Evolutionary conservation across 371 early-diverging fungal species (phyloP).

Genomic region (Sporodiniella umbellata): DNA sequence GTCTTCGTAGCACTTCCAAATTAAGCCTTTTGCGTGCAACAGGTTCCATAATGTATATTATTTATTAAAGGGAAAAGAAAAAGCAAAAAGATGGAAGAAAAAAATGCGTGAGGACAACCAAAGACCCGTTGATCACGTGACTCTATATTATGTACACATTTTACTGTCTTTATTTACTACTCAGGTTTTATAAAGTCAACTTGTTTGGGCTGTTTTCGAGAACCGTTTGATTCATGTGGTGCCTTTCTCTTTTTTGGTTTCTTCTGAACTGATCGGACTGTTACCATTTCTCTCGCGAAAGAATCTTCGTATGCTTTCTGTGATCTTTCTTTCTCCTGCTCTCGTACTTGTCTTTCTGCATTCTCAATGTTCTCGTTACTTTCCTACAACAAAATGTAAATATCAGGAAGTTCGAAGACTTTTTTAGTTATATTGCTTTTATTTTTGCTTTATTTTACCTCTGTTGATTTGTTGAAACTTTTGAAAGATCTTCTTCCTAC

Average conservation of each 20-base stretch:
- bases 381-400: conserved; percentile 1
- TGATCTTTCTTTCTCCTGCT: conserved; percentile 9
- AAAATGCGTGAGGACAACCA: too few relatives aligned
- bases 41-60: conserved; percentile 50
- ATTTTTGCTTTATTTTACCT: conserved; percentile 19
- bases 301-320: conserved; percentile 22
- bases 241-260: conserved; percentile 12
- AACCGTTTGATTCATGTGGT: neutral
- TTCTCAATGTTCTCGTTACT: conserved; percentile 13
- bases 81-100: neutral
- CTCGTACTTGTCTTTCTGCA: conserved; percentile 20
- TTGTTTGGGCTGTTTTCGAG: conserved; percentile 8
- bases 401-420: neutral
- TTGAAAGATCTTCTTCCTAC: conserved; percentile 52
- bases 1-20: conserved; percentile 67
- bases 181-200: conserved; percentile 22
- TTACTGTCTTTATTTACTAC: conserved; percentile 6
- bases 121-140: neutral
- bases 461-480: conserved; percentile 44
- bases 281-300: conserved; percentile 21
- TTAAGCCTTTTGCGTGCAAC: conserved; percentile 63
- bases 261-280: conserved; percentile 14
- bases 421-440: too few relatives aligned
- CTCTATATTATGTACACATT: neutral
- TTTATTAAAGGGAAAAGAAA: neutral